Evolutionary conservation across 1,284 basidiomycete species (phyloP), one percentile per base, ranked within the genome.

Genomic region (Boletus sp.): DNA sequence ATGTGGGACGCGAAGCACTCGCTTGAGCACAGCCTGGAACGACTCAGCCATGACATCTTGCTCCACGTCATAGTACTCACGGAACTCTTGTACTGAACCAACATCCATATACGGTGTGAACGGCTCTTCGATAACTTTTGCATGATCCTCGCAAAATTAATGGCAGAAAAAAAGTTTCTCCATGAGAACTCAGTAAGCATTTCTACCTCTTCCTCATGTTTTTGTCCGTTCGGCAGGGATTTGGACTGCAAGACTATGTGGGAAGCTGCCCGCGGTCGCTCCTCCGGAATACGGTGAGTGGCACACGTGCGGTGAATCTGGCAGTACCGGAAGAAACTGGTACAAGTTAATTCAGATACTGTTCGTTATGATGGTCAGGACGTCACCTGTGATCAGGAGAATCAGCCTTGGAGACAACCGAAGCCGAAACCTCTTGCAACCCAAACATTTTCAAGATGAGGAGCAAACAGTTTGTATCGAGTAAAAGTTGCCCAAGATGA

Each of bases 401-500:
- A 71, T 99, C 97, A 52, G 95, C 93, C 75, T 91, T 95, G 17
- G 93, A 90, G 50, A 93, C 83, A 30, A 99, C 90, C 10, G 89
- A 87, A 19, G 84, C 83, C 1, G 91, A 85, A 8, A 97, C 90
- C 72, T 99, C 97, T 74, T 97, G 94, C 65, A 98, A 77, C 16
- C 96, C 95, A 77, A 99, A 98, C 89, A 98, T 97, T 82, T 99
- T 99, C 71, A 99, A 80, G 55, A 99, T 94, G 30, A 99, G 83
- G 37, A 99, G 80, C 6, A 98, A 79, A 71, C 95, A 97, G 72
- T 99, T 99, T 25, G 94, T 96, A 71, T 99, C 97, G 53, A 99
- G 87, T 13, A 99, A 81, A 30, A 96, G 85, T 75, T 97, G 96
- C 10, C 95, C 94, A 35, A 99, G 83, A 76, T 98, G 95, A 76